phyloP scores from a whole-genome alignment of 305 asterid species.

The Solanum hybrid region DNA sequence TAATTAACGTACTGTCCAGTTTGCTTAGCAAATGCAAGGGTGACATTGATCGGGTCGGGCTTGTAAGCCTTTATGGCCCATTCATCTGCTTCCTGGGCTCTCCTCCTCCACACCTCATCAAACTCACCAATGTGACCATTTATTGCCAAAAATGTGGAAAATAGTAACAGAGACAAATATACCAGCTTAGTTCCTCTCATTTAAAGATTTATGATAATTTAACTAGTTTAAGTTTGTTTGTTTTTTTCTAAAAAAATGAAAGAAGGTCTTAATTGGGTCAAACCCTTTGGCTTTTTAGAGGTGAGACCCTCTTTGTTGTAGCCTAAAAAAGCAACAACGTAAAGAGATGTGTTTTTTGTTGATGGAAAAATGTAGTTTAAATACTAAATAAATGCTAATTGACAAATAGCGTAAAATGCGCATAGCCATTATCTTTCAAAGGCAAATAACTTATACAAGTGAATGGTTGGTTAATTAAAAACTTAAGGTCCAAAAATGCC shows the following conservation, averaged over 20 bases:
- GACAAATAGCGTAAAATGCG: background rate
- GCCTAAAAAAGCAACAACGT: conserved; percentile 5
- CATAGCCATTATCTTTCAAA: background rate
- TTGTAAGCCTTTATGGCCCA: conserved; percentile 36
- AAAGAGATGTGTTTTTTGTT: background rate
- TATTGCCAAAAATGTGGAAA: conserved; percentile 1
- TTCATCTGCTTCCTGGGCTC: conserved; percentile 39
- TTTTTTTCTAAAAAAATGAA: background rate
- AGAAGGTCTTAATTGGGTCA: conserved; percentile 23
- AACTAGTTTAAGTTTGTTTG: background rate
- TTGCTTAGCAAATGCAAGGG: conserved; percentile 5
- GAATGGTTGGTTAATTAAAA: background rate
- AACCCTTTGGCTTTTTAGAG: conserved; percentile 17
- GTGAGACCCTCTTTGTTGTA: background rate
- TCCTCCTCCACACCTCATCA: conserved; percentile 41
- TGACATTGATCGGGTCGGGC: conserved; percentile 27
- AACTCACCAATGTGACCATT: conserved; percentile 16
- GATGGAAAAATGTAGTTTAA: background rate
- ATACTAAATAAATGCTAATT: background rate
- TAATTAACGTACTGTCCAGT: background rate
- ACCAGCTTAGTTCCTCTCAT: background rate
- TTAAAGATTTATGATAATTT: background rate
- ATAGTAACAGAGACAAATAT: background rate
- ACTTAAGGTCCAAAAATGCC: background rate
- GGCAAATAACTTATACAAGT: background rate